Conservation (phyloP, 148 eudicot species). For the Pouteria glomerata region DNA sequence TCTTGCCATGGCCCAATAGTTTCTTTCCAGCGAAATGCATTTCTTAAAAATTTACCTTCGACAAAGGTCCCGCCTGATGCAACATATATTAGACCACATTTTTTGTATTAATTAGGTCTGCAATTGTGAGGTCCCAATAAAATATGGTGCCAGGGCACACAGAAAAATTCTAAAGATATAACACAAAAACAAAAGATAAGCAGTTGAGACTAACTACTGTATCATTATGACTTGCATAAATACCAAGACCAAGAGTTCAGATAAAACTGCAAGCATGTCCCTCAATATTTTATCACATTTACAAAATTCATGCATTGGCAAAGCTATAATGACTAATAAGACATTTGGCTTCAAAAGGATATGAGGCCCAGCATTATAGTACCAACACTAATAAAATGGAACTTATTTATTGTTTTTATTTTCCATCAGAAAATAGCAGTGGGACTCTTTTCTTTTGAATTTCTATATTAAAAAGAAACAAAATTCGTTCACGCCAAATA, state of each 20-base stretch:
- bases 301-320: neutral
- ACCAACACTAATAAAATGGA: neutral
- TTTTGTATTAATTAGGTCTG: neutral
- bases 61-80: constrained; percentile 80
- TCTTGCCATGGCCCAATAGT: constrained; percentile 86
- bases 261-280: neutral
- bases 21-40: constrained; percentile 89
- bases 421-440: neutral
- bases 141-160: neutral
- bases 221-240: neutral
- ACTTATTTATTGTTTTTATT: no score
- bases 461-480: neutral
- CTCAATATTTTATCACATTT: neutral
- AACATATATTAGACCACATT: neutral
- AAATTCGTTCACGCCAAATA: no score
- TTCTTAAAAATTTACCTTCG: constrained; percentile 66
- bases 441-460: neutral
- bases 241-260: neutral
- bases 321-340: neutral
- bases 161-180: neutral
- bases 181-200: neutral
- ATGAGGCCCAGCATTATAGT: neutral
- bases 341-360: neutral
- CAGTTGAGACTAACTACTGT: no score
- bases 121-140: no score